phyloP scores from a whole-genome alignment of 1,284 basidiomycete species.

The Phlebopus sp. region DNA sequence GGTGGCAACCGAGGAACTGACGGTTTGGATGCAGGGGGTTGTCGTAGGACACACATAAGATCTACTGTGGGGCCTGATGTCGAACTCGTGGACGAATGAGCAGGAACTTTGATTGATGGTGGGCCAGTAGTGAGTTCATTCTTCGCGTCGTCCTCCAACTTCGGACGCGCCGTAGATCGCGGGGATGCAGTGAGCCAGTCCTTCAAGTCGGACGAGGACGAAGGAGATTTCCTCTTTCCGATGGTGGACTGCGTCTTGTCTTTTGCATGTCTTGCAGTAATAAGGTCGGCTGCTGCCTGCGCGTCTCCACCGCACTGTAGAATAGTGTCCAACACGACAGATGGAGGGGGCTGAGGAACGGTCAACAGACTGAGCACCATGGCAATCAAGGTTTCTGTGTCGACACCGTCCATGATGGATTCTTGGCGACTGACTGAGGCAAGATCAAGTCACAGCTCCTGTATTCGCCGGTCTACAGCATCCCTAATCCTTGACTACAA shows the following conservation, averaged over 20 bases:
- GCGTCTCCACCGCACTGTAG: constrained; percentile 59
- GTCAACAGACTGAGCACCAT: constrained; percentile 61
- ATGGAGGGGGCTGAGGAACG: constrained; percentile 33
- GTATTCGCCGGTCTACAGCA: no score
- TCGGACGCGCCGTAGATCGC: constrained; percentile 20
- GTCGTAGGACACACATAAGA: constrained; percentile 56
- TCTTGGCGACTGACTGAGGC: no score
- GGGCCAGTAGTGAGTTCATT: neutral
- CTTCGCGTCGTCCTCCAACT: constrained; percentile 16
- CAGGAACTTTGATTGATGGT: constrained; percentile 18
- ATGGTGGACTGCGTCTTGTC: constrained; percentile 13
- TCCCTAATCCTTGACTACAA: no score
- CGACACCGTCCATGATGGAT: constrained; percentile 33
- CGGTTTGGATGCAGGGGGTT: constrained; percentile 44
- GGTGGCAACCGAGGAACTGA: constrained; percentile 46
- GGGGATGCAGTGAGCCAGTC: constrained; percentile 47
- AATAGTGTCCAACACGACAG: constrained; percentile 59
- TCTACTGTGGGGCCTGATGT: constrained; percentile 37
- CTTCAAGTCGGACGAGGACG: constrained; percentile 44
- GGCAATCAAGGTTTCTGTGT: constrained; percentile 69
- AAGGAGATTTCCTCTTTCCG: constrained; percentile 42
- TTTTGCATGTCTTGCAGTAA: constrained; percentile 26
- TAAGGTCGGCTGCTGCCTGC: constrained; percentile 48
- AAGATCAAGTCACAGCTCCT: no score
- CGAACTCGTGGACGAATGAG: constrained; percentile 13